Base-by-base conservation (phyloP, 2,329 filamentous ascomycete species). In the Claviceps fusiformis region DNA sequence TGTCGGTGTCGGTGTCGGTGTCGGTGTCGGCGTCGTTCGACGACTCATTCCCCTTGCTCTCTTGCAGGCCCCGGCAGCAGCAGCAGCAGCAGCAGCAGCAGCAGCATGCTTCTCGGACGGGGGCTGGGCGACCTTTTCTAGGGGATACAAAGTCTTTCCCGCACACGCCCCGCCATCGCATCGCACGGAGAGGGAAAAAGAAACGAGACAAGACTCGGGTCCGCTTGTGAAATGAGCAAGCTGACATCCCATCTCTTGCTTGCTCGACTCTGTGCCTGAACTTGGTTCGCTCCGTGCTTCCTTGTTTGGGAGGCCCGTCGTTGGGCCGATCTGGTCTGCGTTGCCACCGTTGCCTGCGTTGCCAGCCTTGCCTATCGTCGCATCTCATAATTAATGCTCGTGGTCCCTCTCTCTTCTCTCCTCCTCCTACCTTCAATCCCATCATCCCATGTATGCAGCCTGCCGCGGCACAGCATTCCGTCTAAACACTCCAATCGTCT, bases 171-270 rank as follows among this genome's bases (percentile, higher is more conserved):
- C 50, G 53, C 53, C 53, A 50, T 54, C 41, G n/a, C 53, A 50
- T 56, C 27, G 41, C n/a, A 50, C 53, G 45, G 53, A 51, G 53
- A 55, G 56, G 53, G 50, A 57, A 57, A 57, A 57, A 55, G 56
- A 57, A 57, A 57, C 52, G 55, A 51, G 35, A 52, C 51, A 50
- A 50, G 35, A 49, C 33, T 54, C 44, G 13, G 24, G 31, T 49
- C 46, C 27, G 43, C 55, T 50, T 37, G 47, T 33, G 47, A 50
- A 44, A 56, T 54, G 50, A 33, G 35, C 35, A 10, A 43, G 47
- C 29, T 46, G 37, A 13, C 24, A 24, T 24, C 24, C 37, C 46
- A 43, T 33, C 31, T 33, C 31, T 33, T 33, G 31, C 31, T 33
- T 33, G 31, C 31, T 33, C 24, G 31, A 6, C 31, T 33, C 31